phyloP scores from a whole-genome alignment of 257 asterid species.

The Salvia hispanica region DNA sequence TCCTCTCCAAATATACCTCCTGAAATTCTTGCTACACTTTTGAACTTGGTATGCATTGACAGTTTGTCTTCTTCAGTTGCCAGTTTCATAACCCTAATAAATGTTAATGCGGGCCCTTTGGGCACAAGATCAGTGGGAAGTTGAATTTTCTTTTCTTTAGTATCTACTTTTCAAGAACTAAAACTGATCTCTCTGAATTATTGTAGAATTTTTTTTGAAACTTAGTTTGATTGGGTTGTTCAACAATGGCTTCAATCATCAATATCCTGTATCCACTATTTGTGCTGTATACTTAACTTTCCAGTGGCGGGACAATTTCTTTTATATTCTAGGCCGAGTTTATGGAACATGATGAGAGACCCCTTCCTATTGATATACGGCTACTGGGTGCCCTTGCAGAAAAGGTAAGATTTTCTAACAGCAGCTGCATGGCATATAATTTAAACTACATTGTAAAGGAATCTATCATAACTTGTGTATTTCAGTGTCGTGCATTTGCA shows the following conservation, averaged over 20 bases:
- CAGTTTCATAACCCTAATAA: background rate
- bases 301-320: too few relatives aligned
- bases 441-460: background rate
- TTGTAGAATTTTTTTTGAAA: constrained; percentile 1
- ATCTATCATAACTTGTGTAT: constrained; percentile 35
- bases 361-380: constrained; percentile 97
- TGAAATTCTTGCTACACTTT: constrained; percentile 94
- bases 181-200: background rate
- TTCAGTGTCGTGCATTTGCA: constrained; percentile 97
- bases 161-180: constrained; percentile 19
- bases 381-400: constrained; percentile 98
- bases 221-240: too few relatives aligned
- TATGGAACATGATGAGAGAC: constrained; percentile 98
- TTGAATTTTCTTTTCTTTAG: too few relatives aligned
- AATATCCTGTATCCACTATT: constrained; percentile 8
- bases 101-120: constrained; percentile 10
- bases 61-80: background rate
- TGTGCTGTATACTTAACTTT: constrained; percentile 16
- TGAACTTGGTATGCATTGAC: constrained; percentile 71
- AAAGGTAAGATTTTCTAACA: constrained; percentile 54
- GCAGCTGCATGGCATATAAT: constrained; percentile 20
- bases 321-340: constrained; percentile 85
- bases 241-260: constrained; percentile 2
- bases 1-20: constrained; percentile 98
- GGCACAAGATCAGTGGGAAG: constrained; percentile 1